Base-by-base conservation (phyloP, 169 alveolate genomes). In the Eimeria sp. region DNA sequence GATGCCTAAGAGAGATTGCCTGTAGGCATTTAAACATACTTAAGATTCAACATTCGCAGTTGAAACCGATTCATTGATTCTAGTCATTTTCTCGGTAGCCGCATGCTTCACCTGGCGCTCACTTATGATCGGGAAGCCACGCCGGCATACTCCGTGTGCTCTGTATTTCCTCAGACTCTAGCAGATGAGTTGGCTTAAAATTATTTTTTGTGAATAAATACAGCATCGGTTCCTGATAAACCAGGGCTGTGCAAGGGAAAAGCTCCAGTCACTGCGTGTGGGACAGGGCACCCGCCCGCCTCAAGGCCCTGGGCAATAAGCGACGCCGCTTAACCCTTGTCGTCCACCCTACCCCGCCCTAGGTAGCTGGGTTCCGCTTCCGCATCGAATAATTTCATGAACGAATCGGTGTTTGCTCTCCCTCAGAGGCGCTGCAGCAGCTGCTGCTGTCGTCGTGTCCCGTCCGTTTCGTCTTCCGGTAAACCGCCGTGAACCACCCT, bases 281-380 rank as follows among this genome's bases (percentile, higher is more conserved):
- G 67, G 88, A 78, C 88, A 47, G 88, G 67, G 88, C 67, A 51
- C 30, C 88, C 65, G 65, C 88, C 88, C 88, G 88, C 88, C 88
- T 25, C 88, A 78, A 78, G 88, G 88, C 65, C 88, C 88, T 45
- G 70, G 43, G 67, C 88, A 78, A 67, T 67, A 78, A 78, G 88
- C 88, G 67, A 47, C 88, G 65, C 67, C 40, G 88, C 45, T 78
- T 20, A 78, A 47, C 65, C 65, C n/a, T n/a, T 67, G 88, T 49
- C 58, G 49, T n/a, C 20, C 27, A 25, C 20, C 45, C 25, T 45
- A 47, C 10, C n/a, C 43, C 88, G 47, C 25, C 58, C 45, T 3
- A 47, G 14, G 88, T 49, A n/a, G 47, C 34, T 22, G 10, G 5
- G 16, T 51, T 49, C 63, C 34, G 4, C 86, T 25, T 78, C 34